Percentiles rank a stretch among this genome's conserved stretches.
These are phyloP conservation scores for Tricholoma furcatifolium DNA, from an alignment of 768 basidiomycete species.

Conservation along the genomic window DNA sequence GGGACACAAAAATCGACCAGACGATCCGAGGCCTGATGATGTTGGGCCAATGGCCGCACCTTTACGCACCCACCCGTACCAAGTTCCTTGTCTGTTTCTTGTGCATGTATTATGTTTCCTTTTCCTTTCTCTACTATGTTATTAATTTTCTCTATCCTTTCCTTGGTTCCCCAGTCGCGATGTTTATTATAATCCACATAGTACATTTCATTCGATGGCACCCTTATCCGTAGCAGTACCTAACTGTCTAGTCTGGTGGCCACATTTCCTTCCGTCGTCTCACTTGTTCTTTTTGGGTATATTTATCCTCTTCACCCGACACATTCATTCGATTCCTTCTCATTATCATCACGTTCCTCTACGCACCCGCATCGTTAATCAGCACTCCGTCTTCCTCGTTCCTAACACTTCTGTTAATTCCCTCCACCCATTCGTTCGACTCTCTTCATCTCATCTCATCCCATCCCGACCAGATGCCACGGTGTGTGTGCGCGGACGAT, in stretches of 20 bases:
- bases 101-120: neutral
- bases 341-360: no score
- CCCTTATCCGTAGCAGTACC: neutral
- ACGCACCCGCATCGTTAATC: neutral
- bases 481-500: conserved; percentile 12
- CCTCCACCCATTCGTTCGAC: neutral
- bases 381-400: neutral
- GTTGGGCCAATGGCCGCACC: neutral
- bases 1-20: neutral
- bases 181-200: no score
- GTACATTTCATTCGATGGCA: neutral
- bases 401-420: neutral
- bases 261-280: neutral
- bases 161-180: no score
- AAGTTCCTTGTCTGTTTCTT: neutral
- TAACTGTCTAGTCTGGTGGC: conserved; percentile 1
- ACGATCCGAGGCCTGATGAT: neutral
- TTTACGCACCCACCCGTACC: neutral
- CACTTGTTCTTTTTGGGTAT: conserved; percentile 14
- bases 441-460: neutral
- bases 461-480: conserved; percentile 4
- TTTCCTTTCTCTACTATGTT: neutral
- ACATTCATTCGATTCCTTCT: neutral
- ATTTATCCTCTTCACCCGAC: conserved; percentile 12
- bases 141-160: neutral